Evolutionary conservation across 192 early-diverging fungal species (phyloP).

Genomic region (Physocladia obscura): DNA sequence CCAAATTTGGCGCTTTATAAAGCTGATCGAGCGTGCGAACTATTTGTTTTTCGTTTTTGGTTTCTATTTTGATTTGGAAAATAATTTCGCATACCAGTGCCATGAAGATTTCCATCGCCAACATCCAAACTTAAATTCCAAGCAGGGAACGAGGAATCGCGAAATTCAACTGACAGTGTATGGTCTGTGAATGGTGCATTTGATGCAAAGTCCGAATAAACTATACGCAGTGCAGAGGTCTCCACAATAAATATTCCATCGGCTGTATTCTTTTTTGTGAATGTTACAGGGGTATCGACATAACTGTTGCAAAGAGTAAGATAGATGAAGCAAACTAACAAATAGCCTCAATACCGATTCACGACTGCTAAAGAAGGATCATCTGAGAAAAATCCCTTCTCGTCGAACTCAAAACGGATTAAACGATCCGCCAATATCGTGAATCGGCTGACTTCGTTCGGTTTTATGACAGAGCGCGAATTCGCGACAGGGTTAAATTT

Average conservation of each 20-base stretch:
- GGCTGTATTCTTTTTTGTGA: not conserved
- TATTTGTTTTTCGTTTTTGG: too few species aligned
- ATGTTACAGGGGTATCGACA: not conserved
- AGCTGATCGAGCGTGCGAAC: not conserved
- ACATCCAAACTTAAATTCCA: not conserved
- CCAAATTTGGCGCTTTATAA: constrained; percentile 2
- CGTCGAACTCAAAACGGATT: not conserved
- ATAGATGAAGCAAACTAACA: not conserved
- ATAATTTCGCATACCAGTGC: too few species aligned
- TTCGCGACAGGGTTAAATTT: not conserved
- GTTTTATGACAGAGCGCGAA: not conserved
- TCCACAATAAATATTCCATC: not conserved
- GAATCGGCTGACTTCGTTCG: not conserved
- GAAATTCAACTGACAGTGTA: not conserved
- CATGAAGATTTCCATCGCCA: not conserved
- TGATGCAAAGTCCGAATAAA: not conserved
- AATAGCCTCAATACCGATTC: not conserved
- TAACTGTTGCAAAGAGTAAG: not conserved
- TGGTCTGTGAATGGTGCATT: not conserved
- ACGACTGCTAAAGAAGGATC: not conserved
- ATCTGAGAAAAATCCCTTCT: not conserved
- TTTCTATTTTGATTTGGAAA: too few species aligned
- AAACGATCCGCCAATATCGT: not conserved
- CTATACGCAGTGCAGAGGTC: not conserved
- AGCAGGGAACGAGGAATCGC: not conserved